Evolutionary conservation across 805 yeast genomes (phyloP).

Genomic region (Lachancea sp.): DNA sequence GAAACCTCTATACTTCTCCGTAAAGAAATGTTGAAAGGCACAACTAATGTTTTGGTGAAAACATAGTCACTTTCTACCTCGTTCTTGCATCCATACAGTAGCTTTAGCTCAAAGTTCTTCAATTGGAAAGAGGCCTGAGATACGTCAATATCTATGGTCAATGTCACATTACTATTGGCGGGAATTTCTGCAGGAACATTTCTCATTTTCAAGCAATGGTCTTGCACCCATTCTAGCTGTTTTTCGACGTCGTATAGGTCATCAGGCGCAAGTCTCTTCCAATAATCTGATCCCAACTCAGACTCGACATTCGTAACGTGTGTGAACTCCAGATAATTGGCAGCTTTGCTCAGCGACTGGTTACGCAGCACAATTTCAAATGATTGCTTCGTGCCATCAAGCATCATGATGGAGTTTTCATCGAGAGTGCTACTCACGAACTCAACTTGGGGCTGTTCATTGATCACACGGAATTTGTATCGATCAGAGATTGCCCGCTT

Average conservation of each 20-base stretch:
- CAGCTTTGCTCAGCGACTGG: conserved; percentile 22
- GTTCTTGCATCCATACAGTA: conserved; percentile 25
- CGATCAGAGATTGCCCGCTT: conserved; percentile 9
- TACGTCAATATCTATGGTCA: conserved; percentile 23
- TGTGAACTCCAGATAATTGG: conserved; percentile 21
- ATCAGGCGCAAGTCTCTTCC: conserved; percentile 26
- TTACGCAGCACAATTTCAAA: conserved; percentile 22
- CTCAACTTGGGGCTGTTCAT: conserved; percentile 29
- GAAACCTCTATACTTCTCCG: conserved; percentile 62
- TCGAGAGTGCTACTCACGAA: conserved; percentile 21
- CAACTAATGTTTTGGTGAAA: conserved; percentile 20
- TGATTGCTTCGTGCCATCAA: conserved; percentile 26
- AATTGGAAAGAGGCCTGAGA: conserved; percentile 21
- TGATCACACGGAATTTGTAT: conserved; percentile 18
- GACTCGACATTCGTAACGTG: conserved; percentile 23
- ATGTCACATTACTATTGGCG: conserved; percentile 20
- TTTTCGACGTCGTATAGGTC: conserved; percentile 25
- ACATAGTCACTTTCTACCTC: conserved; percentile 12
- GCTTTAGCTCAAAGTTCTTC: conserved; percentile 17
- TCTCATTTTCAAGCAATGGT: conserved; percentile 15
- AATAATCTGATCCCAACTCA: conserved; percentile 22
- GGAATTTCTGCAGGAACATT: conserved; percentile 16
- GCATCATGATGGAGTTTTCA: conserved; percentile 26
- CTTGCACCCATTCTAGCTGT: conserved; percentile 22
- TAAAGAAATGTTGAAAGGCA: conserved; percentile 32